These are phyloP conservation scores for Volvox africanus DNA, from an alignment of 139 green algal species.

Conservation along the genomic window DNA sequence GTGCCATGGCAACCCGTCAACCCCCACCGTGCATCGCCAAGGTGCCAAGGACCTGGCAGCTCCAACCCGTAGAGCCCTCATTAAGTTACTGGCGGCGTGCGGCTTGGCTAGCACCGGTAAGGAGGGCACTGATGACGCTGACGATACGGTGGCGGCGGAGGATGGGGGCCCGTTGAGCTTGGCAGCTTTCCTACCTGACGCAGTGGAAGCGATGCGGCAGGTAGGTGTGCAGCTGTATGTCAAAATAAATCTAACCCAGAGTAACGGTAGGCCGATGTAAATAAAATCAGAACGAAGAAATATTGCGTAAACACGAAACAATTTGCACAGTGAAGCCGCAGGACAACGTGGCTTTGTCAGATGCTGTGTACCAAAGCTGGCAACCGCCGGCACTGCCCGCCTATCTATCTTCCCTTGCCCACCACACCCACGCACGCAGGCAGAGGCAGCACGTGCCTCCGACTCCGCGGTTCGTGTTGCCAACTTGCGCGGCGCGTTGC, in stretches of 20 bases:
- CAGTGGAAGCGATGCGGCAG: conserved; percentile 60
- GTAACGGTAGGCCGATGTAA: no score
- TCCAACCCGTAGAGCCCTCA: conserved; percentile 50
- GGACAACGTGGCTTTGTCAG: no score
- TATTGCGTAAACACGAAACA: no score
- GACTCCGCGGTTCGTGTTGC: conserved; percentile 55
- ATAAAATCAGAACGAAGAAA: no score
- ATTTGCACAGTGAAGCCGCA: neutral
- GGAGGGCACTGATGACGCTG: neutral
- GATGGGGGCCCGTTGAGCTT: conserved; percentile 26
- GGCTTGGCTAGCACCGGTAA: conserved; percentile 44
- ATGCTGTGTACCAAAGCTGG: neutral
- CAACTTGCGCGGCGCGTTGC: conserved; percentile 67
- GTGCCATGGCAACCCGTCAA: no score
- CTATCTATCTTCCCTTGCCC: neutral
- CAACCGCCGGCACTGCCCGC: neutral
- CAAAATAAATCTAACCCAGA: no score
- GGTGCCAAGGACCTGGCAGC: neutral
- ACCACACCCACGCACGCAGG: conserved; percentile 1
- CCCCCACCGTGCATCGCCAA: neutral
- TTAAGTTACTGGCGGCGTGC: conserved; percentile 63
- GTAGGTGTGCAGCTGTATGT: neutral
- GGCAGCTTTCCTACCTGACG: conserved; percentile 61
- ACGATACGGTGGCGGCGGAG: neutral
- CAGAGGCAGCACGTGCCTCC: conserved; percentile 15